A percentile compares a stretch with the other conserved stretches of the same genome.
These are phyloP conservation scores for Pilaira anomala DNA, from an alignment of 192 early-diverging fungal species.

Conservation along the genomic window DNA sequence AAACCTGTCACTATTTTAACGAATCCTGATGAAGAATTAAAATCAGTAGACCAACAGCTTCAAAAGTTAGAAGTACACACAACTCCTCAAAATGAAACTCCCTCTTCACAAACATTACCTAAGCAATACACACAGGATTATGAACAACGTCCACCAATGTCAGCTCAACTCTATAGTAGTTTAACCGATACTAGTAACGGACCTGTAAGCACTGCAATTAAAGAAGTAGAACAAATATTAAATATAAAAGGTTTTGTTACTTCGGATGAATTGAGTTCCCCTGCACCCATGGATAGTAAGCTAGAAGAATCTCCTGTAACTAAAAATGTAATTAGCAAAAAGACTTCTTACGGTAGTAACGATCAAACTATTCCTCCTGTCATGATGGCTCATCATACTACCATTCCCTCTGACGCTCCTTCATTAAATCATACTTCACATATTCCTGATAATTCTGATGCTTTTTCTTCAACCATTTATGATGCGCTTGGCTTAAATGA, in stretches of 20 bases:
- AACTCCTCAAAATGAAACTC: not conserved
- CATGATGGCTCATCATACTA: not conserved
- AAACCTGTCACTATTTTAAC: slow-evolving; percentile 10
- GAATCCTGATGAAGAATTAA: slow-evolving; percentile 22
- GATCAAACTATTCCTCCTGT: not conserved
- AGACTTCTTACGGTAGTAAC: not conserved
- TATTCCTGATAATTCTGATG: too few relatives aligned
- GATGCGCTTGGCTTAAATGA: too few relatives aligned
- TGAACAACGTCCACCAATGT: not conserved
- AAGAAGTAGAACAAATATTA: slow-evolving; percentile 4
- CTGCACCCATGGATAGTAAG: not conserved
- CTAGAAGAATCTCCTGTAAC: not conserved
- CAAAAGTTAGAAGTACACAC: not conserved
- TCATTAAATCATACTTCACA: too few relatives aligned
- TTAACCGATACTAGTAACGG: not conserved
- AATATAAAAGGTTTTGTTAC: not conserved
- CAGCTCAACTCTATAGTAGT: not conserved
- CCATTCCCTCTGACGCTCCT: not conserved
- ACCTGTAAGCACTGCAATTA: slow-evolving; percentile 6
- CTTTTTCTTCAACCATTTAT: too few relatives aligned
- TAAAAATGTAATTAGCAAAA: not conserved
- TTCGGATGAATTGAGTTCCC: not conserved
- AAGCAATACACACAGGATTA: not conserved
- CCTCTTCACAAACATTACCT: not conserved
- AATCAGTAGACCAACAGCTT: slow-evolving; percentile 19